Evolutionary conservation across 2,329 filamentous ascomycete species (phyloP), one percentile per base, ranked within the genome.

Genomic region (Monascus ruber): DNA sequence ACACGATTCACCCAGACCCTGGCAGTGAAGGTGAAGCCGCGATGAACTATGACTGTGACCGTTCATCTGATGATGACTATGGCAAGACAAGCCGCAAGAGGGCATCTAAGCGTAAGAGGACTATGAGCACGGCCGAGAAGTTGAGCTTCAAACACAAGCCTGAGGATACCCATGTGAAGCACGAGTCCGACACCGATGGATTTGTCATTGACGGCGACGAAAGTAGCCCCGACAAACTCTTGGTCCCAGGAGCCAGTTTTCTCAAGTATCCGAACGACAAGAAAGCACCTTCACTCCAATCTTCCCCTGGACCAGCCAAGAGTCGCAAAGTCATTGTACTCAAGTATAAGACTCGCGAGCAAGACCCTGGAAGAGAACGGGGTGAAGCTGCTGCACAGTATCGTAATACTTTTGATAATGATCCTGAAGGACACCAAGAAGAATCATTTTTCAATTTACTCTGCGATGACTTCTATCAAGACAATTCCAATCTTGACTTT

Each of bases 211-310:
- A 41, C 3, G 35, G 40, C 4, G 35, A 31, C 33, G 40, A 28
- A 24, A 25, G 11, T 24, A 38, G 36, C 33, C 25, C 34, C 5
- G 42, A 43, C 10, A 43, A 50, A 7, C 24, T 47, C 1, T 32
- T 49, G 28, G 42, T 44, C 2, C 37, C 46, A 26, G 45, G 43
- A 5, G 46, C 49, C n/a, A 35, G 37, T 1, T 49, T 50, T 5
- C 43, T 52, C 10, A 36, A 44, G 4, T 40, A 45, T 26, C 49
- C 47, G 0, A 43, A 50, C 26, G 38, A 47, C 36, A 43, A 10
- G 9, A 42, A 31, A 33, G 32, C 24, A 17, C 34, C n/a, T 31
- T 10, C 9, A 11, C 32, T 10, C 10, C 31, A 11, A 33, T 26
- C 7, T 27, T 10, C 7, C 5, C 37, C 9, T 24, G 25, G 11